A percentile compares a stretch with the other conserved stretches of the same genome.
Conservation (phyloP, 257 asterid species). For the Forsythia viridissima region DNA sequence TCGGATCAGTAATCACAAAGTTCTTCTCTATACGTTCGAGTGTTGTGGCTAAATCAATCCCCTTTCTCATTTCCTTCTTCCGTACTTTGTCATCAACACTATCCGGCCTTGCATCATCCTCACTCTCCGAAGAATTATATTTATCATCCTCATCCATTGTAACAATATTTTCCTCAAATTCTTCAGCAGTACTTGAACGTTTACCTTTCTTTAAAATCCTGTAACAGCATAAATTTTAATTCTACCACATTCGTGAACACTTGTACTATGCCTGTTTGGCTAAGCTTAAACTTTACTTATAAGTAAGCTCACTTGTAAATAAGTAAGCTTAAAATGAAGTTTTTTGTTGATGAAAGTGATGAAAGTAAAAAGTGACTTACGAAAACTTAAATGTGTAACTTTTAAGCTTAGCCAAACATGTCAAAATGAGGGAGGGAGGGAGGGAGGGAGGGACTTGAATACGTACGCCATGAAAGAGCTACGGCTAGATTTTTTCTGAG, state of each 20-base stretch:
- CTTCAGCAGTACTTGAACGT: slow-evolving; percentile 46
- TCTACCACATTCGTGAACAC: background rate
- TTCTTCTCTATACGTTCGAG: slow-evolving; percentile 99
- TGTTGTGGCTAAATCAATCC: slow-evolving; percentile 97
- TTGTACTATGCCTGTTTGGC: background rate
- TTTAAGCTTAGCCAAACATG: background rate
- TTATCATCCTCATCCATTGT: slow-evolving; percentile 46
- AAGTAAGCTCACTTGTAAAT: background rate
- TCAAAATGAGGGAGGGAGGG: background rate
- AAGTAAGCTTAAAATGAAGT: too few species aligned
- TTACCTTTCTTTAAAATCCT: slow-evolving; percentile 77
- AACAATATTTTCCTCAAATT: slow-evolving; percentile 41
- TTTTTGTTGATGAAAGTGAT: too few species aligned
- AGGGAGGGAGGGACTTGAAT: background rate
- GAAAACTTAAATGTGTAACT: background rate
- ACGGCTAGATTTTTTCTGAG: slow-evolving; percentile 59
- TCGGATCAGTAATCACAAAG: slow-evolving; percentile 96
- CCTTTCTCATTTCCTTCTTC: slow-evolving; percentile 98
- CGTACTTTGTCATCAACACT: slow-evolving; percentile 93
- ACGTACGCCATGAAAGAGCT: slow-evolving; percentile 74
- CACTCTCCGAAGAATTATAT: slow-evolving; percentile 47
- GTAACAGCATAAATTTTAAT: slow-evolving; percentile 11
- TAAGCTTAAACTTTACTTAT: background rate
- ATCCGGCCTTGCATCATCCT: slow-evolving; percentile 70
- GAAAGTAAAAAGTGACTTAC: background rate